Base-by-base conservation (phyloP, 176 grass and related monocot genomes). In the Guadua angustifolia region DNA sequence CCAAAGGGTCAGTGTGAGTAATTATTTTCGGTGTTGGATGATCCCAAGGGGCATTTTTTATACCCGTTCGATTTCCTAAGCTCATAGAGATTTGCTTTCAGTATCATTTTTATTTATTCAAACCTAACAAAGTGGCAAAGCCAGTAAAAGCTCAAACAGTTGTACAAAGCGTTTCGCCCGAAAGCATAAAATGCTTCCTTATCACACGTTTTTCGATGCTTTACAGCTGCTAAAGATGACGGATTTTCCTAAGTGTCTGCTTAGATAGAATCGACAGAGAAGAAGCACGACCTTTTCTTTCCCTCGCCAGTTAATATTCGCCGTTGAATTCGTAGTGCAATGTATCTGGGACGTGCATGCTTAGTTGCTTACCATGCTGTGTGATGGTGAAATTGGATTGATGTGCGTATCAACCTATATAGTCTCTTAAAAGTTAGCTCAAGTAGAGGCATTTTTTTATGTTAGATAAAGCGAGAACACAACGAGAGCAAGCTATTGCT, bases 51-150 rank as follows among this genome's bases (percentile, higher is more conserved):
- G 1, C 26, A 63, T 83, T 44, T 64, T 42, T 58, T 71, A 26
- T 15, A 55, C 55, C 24, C 29, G 15, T 29, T 10, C 25, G 12
- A 80, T 86, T 71, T 51, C 17, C 18, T 86, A 33, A 56, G 45
- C 58, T 66, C 77, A 66, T 6, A 86, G 42, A 32, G 21, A 73
- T 73, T 38, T 72, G 40, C 16, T 43, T 51, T 36, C 17, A 53
- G 22, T 43, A 1, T 32, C 66, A 32, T 18, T 69, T 79, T 62
- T 51, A 64, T 53, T 49, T 79, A 21, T 26, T 15, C 44, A 39
- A 59, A 52, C 32, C 56, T 79, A 63, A 64, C 29, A 79, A 26
- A 66, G n/a, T n/a, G 73, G 33, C 56, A 51, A 6, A 84, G 42
- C 44, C 22, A 39, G 19, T 65, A 49, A 71, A 64, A 25, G n/a